phyloP scores from a whole-genome alignment of 176 grass and related monocot species.

The Olyra latifolia region DNA sequence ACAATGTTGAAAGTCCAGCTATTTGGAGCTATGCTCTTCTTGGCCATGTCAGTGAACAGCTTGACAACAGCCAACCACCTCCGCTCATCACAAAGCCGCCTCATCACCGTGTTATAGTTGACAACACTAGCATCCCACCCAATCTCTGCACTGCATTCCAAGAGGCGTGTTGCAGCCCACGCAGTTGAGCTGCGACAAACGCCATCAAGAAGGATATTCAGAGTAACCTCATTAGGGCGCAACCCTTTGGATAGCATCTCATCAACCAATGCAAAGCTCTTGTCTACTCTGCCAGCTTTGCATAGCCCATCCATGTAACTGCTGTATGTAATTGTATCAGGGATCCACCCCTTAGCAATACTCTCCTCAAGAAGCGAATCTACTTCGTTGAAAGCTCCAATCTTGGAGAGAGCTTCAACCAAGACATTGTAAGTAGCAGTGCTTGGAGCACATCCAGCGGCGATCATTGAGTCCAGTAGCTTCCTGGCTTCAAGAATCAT shows the following conservation, averaged over 20 bases:
- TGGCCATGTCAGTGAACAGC: slow-evolving; percentile 69
- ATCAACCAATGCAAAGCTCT: slow-evolving; percentile 60
- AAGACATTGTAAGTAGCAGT: slow-evolving; percentile 80
- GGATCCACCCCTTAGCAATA: slow-evolving; percentile 53
- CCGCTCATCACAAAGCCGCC: slow-evolving; percentile 61
- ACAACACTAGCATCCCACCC: slow-evolving; percentile 63
- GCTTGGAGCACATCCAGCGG: slow-evolving; percentile 55
- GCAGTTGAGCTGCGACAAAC: slow-evolving; percentile 58
- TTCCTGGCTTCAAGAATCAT: slow-evolving; percentile 56
- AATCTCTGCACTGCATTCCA: slow-evolving; percentile 67
- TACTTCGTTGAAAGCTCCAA: slow-evolving; percentile 56
- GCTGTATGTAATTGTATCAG: slow-evolving; percentile 81
- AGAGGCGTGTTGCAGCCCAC: slow-evolving; percentile 52
- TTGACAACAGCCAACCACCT: slow-evolving; percentile 67
- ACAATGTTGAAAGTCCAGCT: slow-evolving; percentile 85
- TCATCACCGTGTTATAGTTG: slow-evolving; percentile 97
- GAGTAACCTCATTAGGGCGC: slow-evolving; percentile 67
- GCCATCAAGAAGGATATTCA: slow-evolving; percentile 92
- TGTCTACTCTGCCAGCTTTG: slow-evolving; percentile 57
- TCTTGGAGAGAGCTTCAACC: slow-evolving; percentile 69
- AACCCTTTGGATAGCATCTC: slow-evolving; percentile 60
- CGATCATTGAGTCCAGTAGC: slow-evolving; percentile 61
- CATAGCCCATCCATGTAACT: slow-evolving; percentile 83
- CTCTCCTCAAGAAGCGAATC: slow-evolving; percentile 59
- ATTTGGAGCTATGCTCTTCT: slow-evolving; percentile 74